Base-by-base conservation (phyloP, 768 basidiomycete genomes). In the Ramaria sp. region DNA sequence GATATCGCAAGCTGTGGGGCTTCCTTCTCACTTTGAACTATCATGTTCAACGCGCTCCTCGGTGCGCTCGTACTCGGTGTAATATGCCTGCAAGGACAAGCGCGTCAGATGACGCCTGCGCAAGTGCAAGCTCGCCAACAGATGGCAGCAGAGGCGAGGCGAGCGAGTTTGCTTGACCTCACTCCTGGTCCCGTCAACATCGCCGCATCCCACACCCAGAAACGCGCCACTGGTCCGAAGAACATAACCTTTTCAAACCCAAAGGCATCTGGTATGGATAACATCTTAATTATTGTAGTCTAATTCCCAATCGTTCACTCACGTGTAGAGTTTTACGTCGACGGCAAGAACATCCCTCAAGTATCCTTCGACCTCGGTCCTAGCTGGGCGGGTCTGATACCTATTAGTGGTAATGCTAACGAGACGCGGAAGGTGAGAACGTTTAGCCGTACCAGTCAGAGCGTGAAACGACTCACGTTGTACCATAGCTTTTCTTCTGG, bases 221-320 rank as follows among this genome's bases (percentile, higher is more conserved):
- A 58, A 36, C 57, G 55, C 20, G 41, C 55, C 10, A 12, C 52
- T 1, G 51, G 59, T 0, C 69, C 73, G n/a, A 71, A 82, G 64
- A 84, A 83, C 58, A 83, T 87, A 60, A 85, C 83, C 0, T 88
- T 88, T 65, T 67, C 72, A 12, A 84, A 85, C 59, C 82, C 83
- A 3, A 73, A 69, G 52, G 83, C 82, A 15, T 78, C 79, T 24
- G 66, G 83, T 83, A 57, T n/a, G n/a, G n/a, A n/a, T n/a, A n/a
- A n/a, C n/a, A n/a, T n/a, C n/a, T n/a, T n/a, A n/a, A n/a, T n/a
- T n/a, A n/a, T n/a, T n/a, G n/a, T n/a, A n/a, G n/a, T n/a, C n/a
- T n/a, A n/a, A n/a, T 34, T 32, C 7, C 20, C 4, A 24, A 52
- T 24, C n/a, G 18, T 12, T 10, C 25, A 22, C 13, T n/a, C 7